Conservation (phyloP, 2,329 filamentous ascomycete species). For the Calonectria hawksworthii region DNA sequence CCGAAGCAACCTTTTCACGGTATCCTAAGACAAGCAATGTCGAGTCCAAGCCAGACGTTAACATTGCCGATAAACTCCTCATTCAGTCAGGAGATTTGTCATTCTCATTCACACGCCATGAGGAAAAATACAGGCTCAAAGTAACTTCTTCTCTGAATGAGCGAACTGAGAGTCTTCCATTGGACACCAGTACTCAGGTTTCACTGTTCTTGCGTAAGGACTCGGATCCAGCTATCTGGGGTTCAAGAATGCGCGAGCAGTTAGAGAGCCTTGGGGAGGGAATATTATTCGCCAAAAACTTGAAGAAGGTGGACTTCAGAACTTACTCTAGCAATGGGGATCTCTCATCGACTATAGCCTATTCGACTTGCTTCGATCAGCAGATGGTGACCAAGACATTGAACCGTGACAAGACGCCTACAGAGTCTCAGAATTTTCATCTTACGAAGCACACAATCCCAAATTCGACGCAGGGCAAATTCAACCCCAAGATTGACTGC, state of each 20-base stretch:
- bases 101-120: background rate
- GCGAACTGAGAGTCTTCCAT: background rate
- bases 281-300: background rate
- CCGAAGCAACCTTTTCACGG: background rate
- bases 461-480: background rate
- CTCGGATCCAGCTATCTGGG: background rate
- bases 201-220: background rate
- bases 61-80: background rate
- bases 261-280: background rate
- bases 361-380: background rate
- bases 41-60: background rate
- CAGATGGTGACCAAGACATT: background rate
- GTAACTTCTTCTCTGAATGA: background rate
- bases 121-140: background rate
- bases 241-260: background rate
- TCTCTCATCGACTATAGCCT: background rate
- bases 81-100: background rate
- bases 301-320: background rate
- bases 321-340: background rate
- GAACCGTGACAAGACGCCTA: background rate
- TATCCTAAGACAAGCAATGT: background rate
- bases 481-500: background rate
- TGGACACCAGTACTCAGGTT: background rate
- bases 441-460: background rate
- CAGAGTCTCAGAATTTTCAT: background rate